Conservation (phyloP, 768 basidiomycete species). For the Ramaria sp. region DNA sequence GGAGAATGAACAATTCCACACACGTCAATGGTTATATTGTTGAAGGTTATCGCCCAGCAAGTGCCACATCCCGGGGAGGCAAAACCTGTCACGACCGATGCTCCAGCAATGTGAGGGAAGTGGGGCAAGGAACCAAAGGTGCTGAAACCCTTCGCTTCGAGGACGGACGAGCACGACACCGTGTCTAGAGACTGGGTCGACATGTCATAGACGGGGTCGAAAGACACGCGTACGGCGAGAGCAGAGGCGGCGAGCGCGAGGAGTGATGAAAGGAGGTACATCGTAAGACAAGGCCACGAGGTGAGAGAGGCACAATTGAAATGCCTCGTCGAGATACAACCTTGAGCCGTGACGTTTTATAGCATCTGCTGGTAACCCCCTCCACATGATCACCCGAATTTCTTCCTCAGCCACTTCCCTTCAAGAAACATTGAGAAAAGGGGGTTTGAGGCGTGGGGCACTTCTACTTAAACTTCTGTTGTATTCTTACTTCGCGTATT, state of each 20-base stretch:
- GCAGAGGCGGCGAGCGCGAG: conserved; percentile 10
- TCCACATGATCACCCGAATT: too few relatives aligned
- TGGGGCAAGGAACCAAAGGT: conserved; percentile 41
- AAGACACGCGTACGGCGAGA: conserved; percentile 22
- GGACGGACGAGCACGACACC: conserved; percentile 9
- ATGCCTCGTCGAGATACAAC: too few relatives aligned
- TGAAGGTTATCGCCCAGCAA: conserved; percentile 49
- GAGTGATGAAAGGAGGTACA: not conserved
- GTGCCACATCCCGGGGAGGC: conserved; percentile 44
- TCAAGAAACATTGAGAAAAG: too few relatives aligned
- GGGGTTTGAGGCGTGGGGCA: too few relatives aligned
- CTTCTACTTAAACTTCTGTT: too few relatives aligned
- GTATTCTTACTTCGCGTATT: too few relatives aligned
- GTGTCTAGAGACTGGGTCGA: conserved; percentile 5
- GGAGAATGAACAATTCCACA: not conserved
- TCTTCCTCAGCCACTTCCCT: too few relatives aligned
- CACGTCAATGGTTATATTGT: conserved; percentile 30
- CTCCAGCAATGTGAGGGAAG: conserved; percentile 53
- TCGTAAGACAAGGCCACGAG: too few relatives aligned
- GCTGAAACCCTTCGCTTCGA: conserved; percentile 23
- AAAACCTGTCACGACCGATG: conserved; percentile 36
- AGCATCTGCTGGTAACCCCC: too few relatives aligned
- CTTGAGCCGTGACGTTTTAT: too few relatives aligned
- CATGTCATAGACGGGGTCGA: conserved; percentile 35
- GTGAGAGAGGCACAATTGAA: too few relatives aligned